Percentiles rank a stretch among this genome's conserved stretches.
These are phyloP conservation scores for Globisporangium radiosum DNA, from an alignment of 352 stramenopile species.

Conservation along the genomic window DNA sequence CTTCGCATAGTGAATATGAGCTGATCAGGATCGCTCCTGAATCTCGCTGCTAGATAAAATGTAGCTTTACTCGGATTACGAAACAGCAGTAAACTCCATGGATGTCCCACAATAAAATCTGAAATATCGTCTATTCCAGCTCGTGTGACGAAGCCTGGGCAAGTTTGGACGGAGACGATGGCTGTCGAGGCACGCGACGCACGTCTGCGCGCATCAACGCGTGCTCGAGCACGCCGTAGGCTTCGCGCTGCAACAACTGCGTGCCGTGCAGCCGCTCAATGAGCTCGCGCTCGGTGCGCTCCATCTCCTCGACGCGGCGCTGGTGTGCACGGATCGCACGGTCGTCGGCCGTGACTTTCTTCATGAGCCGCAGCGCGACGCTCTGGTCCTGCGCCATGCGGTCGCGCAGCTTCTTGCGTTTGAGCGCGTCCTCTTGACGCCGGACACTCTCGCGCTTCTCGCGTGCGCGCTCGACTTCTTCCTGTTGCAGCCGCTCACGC, in stretches of 20 bases:
- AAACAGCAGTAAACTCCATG: too few species aligned
- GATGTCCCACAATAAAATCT: too few species aligned
- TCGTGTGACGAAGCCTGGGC: too few species aligned
- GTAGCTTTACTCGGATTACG: too few species aligned
- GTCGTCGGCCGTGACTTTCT: constrained; percentile 61
- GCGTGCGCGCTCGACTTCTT: constrained; percentile 42
- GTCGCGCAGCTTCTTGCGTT: constrained; percentile 40
- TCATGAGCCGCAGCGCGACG: constrained; percentile 44
- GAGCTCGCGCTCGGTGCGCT: constrained; percentile 50
- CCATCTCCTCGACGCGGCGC: constrained; percentile 53
- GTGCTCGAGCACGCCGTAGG: constrained; percentile 64
- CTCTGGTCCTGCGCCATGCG: constrained; percentile 39
- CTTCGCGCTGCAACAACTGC: constrained; percentile 65
- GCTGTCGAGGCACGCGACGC: constrained; percentile 1
- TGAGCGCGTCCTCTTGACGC: constrained; percentile 49
- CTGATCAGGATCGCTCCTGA: too few species aligned
- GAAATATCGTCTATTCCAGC: too few species aligned
- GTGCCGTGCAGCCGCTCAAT: constrained; percentile 66
- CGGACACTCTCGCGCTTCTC: constrained; percentile 52
- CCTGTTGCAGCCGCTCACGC: constrained; percentile 43
- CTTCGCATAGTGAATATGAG: too few species aligned
- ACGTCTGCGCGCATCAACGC: constrained; percentile 39
- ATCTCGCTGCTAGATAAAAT: too few species aligned
- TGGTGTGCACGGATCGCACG: constrained; percentile 48
- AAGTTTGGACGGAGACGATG: too few species aligned